Conservation (phyloP, 2,329 filamentous ascomycete genomes). For the Diplodia mutila region DNA sequence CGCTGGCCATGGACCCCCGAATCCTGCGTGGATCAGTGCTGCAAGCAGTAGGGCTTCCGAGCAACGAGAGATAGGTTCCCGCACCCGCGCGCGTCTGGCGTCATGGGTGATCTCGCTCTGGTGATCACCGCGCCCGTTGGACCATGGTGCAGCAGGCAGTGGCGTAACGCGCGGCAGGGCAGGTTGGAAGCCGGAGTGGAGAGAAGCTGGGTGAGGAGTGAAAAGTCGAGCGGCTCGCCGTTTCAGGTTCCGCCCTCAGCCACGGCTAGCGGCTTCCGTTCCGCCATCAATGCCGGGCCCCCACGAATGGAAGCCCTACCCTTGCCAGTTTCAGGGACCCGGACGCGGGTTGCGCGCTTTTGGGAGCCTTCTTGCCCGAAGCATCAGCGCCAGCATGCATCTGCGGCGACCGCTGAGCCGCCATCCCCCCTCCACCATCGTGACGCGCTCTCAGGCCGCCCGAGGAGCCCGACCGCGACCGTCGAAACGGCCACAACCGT, state of each 20-base stretch:
- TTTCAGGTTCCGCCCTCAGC: constrained; percentile 5
- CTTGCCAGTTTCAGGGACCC: constrained; percentile 1
- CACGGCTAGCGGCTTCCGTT: constrained; percentile 1
- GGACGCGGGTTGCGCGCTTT: neutral
- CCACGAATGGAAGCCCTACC: neutral
- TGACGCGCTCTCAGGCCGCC: neutral
- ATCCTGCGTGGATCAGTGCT: neutral
- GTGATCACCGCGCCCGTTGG: neutral
- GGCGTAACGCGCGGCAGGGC: neutral
- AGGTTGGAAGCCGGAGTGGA: neutral
- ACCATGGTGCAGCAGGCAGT: neutral
- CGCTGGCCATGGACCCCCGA: neutral
- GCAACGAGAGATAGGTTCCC: neutral
- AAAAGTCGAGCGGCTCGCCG: neutral
- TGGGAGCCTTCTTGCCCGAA: neutral
- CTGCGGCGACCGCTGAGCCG: constrained; percentile 7
- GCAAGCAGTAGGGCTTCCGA: constrained; percentile 1
- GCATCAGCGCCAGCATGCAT: neutral
- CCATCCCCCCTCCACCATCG: neutral
- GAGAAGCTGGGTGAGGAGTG: neutral
- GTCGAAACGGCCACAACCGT: neutral
- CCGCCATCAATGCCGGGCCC: neutral
- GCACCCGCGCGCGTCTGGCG: neutral
- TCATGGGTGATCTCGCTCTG: constrained; percentile 11
- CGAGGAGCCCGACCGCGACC: neutral